These are phyloP conservation scores for Phaeosphaeria sp. DNA, from an alignment of 2,329 filamentous ascomycete genomes.

Conservation along the genomic window DNA sequence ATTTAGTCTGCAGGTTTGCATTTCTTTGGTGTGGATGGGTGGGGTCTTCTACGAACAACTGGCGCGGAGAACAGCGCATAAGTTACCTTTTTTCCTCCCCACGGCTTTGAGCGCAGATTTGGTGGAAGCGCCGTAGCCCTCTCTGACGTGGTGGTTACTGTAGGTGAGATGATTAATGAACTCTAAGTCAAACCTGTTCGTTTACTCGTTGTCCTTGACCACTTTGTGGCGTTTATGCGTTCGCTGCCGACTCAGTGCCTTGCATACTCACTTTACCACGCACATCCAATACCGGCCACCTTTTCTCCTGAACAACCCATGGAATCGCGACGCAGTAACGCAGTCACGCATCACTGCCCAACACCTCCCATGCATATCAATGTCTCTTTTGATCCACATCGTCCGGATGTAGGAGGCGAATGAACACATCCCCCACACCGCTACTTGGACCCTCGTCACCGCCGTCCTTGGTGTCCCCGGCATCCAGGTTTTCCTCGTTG, in stretches of 20 bases:
- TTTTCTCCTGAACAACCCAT: neutral
- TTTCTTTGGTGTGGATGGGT: neutral
- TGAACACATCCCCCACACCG: conserved; percentile 2
- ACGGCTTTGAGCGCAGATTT: neutral
- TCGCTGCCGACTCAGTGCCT: conserved; percentile 1
- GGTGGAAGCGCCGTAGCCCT: neutral
- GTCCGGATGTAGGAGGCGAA: neutral
- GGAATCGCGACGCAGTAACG: neutral
- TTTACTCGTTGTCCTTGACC: neutral
- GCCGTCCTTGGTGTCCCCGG: too few species aligned
- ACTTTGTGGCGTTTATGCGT: conserved; percentile 1
- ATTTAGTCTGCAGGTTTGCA: neutral
- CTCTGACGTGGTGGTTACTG: neutral
- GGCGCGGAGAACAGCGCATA: neutral
- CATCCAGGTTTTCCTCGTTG: conserved; percentile 2
- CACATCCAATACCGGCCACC: too few species aligned
- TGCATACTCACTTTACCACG: too few species aligned
- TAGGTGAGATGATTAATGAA: neutral
- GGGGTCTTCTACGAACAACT: neutral
- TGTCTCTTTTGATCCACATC: neutral
- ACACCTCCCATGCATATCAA: too few species aligned
- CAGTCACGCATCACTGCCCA: neutral
- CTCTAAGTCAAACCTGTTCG: neutral
- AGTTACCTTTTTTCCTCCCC: neutral
- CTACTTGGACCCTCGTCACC: neutral